A percentile compares a stretch with the other conserved stretches of the same genome.
Evolutionary conservation across 2,329 filamentous ascomycete genomes (phyloP).

Genomic region (Raffaelea albimanens): DNA sequence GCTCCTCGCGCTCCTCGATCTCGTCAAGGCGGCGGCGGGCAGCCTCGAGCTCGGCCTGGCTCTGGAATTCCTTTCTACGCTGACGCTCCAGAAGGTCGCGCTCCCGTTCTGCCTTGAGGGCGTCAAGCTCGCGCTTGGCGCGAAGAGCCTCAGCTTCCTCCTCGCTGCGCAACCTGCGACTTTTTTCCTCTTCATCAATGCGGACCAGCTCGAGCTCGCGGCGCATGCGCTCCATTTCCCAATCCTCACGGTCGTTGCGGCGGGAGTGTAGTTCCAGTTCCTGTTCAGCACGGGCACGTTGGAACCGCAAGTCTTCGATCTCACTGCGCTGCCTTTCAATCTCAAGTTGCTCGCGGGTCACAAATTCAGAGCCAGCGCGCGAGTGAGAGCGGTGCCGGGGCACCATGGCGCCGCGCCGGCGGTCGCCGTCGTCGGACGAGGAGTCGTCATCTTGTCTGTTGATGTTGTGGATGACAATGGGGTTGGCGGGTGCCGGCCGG

Average conservation of each 20-base stretch:
- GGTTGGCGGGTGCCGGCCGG: background rate
- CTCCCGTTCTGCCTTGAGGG: constrained; percentile 34
- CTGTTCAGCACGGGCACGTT: constrained; percentile 28
- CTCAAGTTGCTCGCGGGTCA: constrained; percentile 33
- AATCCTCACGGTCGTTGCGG: constrained; percentile 37
- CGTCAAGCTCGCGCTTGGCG: constrained; percentile 20
- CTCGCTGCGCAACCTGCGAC: constrained; percentile 12
- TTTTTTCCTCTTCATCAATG: constrained; percentile 33
- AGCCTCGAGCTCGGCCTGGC: constrained; percentile 13
- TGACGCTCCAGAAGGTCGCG: constrained; percentile 8
- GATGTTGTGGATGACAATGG: constrained; percentile 49
- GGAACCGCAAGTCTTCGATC: constrained; percentile 35
- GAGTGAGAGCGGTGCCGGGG: constrained; percentile 19
- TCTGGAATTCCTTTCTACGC: constrained; percentile 19
- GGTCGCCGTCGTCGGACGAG: constrained; percentile 12
- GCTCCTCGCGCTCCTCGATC: constrained; percentile 23
- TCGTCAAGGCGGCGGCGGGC: constrained; percentile 28
- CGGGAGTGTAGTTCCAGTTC: constrained; percentile 39
- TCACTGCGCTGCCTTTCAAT: constrained; percentile 27
- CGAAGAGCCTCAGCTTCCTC: constrained; percentile 23
- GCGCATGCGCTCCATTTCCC: constrained; percentile 24
- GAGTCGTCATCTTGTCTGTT: constrained; percentile 30
- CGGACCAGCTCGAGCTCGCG: constrained; percentile 31
- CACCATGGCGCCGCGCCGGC: constrained; percentile 4
- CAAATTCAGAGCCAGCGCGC: constrained; percentile 17